Evolutionary conservation across 768 basidiomycete species (phyloP), one percentile per base, ranked within the genome.

Genomic region (Kwoniella dejecticola): DNA sequence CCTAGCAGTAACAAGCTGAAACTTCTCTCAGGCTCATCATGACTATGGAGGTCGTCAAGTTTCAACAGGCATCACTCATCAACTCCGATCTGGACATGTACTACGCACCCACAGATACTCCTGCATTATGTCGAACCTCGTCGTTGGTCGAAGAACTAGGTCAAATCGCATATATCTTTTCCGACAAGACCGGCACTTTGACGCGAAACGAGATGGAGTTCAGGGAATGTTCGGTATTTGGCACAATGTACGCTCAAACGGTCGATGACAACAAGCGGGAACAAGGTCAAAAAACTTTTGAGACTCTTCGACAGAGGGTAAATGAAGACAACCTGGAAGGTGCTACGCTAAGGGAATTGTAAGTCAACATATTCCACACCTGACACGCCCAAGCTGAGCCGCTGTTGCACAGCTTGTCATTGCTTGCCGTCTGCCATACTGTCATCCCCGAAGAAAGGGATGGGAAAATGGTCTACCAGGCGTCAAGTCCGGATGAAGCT

Each of bases 121-220:
- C 96, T 0, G 96, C 96, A 0, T 83, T 98, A 23, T 98, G 96
- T 72, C 86, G 95, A n/a, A 99, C 96, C 0, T 98, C 95, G 0
- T 92, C 91, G 1, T 86, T 99, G 19, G 96, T 99, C 13, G 96
- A 99, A 80, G 96, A 99, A 76, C 86, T 99, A 12, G 96, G 96
- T 0, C 96, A 97, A 77, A 98, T 97, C 62, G 77, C 74, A 23
- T 78, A 77, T 58, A 78, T 78, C 63, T 77, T 77, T 38, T 77
- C 79, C 15, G 78, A 79, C 69, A 79, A 79, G 70, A 79, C 77
- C 4, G 78, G 95, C 6, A 98, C 95, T 0, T 82, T 98, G 23
- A 98, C 95, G 2, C 85, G 94, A 64, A 98, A 98, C 80, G 92
- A 96, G 79, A 98, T 98, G 95, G 95, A 97, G 77, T 97, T 97